Percentiles rank a stretch among this genome's conserved stretches.
Evolutionary conservation across 176 grass and related monocot species (phyloP).

Genomic region (Alopecurus myosuroides): DNA sequence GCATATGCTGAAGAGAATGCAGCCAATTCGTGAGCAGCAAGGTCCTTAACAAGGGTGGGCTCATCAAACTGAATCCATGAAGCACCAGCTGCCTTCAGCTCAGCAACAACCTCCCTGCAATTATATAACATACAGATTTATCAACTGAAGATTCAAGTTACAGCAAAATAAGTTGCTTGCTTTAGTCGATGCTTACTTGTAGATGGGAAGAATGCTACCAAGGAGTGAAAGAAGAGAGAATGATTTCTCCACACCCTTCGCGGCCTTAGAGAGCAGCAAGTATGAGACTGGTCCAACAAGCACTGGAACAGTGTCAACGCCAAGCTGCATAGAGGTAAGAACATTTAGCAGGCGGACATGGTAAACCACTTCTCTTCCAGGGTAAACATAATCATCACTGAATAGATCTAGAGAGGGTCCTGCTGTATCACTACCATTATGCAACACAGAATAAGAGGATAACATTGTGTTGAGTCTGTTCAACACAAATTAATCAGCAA

Average conservation of each 20-base stretch:
- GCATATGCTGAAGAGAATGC: constrained; percentile 72
- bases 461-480: background rate
- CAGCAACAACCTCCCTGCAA: constrained; percentile 77
- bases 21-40: constrained; percentile 71
- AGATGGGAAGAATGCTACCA: constrained; percentile 67
- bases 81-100: constrained; percentile 87
- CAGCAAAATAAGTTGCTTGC: background rate
- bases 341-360: background rate
- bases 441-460: background rate
- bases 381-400: background rate
- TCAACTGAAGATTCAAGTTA: constrained; percentile 7
- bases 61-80: constrained; percentile 99
- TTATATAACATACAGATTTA: constrained; percentile 31
- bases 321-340: constrained; percentile 52
- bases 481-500: background rate
- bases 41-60: constrained; percentile 81
- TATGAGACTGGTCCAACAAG: constrained; percentile 93
- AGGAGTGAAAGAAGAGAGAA: constrained; percentile 90
- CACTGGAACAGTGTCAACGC: constrained; percentile 81
- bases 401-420: background rate
- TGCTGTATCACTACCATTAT: constrained; percentile 5
- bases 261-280: constrained; percentile 88
- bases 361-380: background rate
- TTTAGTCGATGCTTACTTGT: constrained; percentile 64
- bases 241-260: constrained; percentile 92